These are phyloP conservation scores for Angomonas ambiguus DNA, from an alignment of 208 protist species.

Conservation along the genomic window DNA sequence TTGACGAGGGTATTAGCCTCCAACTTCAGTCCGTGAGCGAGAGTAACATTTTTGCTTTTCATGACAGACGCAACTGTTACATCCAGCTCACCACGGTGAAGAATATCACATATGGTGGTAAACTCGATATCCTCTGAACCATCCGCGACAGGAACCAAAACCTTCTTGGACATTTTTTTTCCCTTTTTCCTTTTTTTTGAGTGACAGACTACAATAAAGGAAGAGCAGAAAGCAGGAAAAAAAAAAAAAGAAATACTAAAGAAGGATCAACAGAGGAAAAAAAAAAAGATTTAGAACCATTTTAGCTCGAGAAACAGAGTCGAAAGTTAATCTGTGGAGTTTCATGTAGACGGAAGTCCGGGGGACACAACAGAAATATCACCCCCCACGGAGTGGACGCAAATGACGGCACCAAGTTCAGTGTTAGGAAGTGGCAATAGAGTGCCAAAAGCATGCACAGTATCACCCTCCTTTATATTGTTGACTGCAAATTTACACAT, in stretches of 20 bases:
- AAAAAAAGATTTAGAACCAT: too few species aligned
- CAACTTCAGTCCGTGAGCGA: conserved; percentile 66
- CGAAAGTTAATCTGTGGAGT: too few species aligned
- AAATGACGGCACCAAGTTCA: conserved; percentile 30
- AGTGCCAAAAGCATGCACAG: conserved; percentile 81
- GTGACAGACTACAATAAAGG: neutral
- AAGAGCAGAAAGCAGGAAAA: neutral
- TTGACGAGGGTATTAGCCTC: conserved; percentile 52
- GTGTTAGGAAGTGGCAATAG: conserved; percentile 17
- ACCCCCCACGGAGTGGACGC: conserved; percentile 66
- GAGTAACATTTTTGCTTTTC: conserved; percentile 40
- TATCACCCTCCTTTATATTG: conserved; percentile 52
- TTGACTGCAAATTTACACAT: conserved; percentile 45
- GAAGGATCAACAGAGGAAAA: neutral
- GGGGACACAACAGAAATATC: conserved; percentile 25
- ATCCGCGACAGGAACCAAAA: conserved; percentile 80
- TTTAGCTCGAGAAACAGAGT: too few species aligned
- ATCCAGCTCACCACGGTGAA: conserved; percentile 59
- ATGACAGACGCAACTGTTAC: conserved; percentile 79
- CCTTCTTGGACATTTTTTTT: conserved; percentile 40
- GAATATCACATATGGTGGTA: conserved; percentile 77
- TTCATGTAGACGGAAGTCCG: too few species aligned
- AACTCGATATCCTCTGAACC: conserved; percentile 88
- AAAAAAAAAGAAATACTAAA: conserved; percentile 4
- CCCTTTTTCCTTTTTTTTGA: neutral